Evolutionary conservation across 2,329 filamentous ascomycete genomes (phyloP), one percentile per base, ranked within the genome.

Genomic region (Pseudogymnoascus sp.): DNA sequence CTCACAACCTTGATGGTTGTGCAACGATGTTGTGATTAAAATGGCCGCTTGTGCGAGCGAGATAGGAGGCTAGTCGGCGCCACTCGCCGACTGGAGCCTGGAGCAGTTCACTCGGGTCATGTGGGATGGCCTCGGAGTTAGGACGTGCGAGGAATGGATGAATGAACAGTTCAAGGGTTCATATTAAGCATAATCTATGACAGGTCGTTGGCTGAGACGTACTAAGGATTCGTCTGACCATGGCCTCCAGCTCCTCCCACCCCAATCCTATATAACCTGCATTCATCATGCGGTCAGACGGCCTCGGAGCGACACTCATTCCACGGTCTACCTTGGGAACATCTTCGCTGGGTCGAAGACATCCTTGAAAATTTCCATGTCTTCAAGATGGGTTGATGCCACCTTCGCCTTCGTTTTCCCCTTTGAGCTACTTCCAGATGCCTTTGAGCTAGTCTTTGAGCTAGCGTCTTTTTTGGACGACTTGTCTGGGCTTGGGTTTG

Each of bases 261-360:
- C 50, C 50, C 28, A 56, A 56, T 7, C 28, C 50, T 56, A 19
- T 33, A 19, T 12, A 56, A 33, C 26, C 28, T 12, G n/a, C 50
- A 56, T 56, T 19, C 10, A 14, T 8, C 50, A 56, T 56, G 50
- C 50, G 50, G 50, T 56, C 50, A 56, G 50, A 56, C 28, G 50
- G 50, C 28, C 16, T 56, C 50, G 50, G 28, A 28, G 28, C 2
- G 28, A 56, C 28, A 56, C 50, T 33, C 50, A 22, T 19, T 56
- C 50, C 50, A 16, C 11, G 19, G 12, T 60, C 38, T 41, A 60
- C 38, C 43, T 62, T 19, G 62, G 59, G 53, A 60, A 65, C 38
- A 86, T 78, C 72, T 84, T 82, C 4, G 68, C 70, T 33, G 72
- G 65, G 66, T 78, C 74, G 65, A 86, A 86, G 50, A 83, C 77